Base-by-base conservation (phyloP, 768 basidiomycete genomes). In the Omphalotus guepiniiformis region DNA sequence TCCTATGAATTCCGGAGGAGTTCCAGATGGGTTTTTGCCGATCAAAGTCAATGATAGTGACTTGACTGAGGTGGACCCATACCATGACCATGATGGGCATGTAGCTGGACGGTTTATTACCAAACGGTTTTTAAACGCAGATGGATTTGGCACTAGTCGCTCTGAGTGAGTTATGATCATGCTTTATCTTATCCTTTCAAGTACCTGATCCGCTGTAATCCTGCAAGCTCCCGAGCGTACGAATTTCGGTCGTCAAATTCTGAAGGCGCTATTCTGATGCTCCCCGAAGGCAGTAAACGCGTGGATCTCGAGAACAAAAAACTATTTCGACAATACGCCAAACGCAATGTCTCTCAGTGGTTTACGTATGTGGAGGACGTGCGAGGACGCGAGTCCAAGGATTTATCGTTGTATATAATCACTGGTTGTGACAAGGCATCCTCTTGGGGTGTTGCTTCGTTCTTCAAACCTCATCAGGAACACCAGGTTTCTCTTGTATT, bases 21-120 rank as follows among this genome's bases (percentile, higher is more conserved):
- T 64, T 13, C 63, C 63, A 1, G 55, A 51, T 2, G 53, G 47
- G 12, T 62, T 64, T 19, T 45, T 1, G 27, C 56, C 53, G 16
- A 44, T 64, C 16, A 36, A 29, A 11, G 28, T 26, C 3, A 41
- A 19, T 16, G 29, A 30, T 11, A 50, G 21, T 18, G 39, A 49
- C 7, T 23, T 27, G 15, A 25, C 27, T 8, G 39, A 47, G 27
- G 21, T 46, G 23, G 44, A 46, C 28, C 44, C 44, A 11, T 46
- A 36, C 38, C 44, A 22, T 16, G 44, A 46, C 23, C 21, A 16
- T 12, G 44, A 46, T 27, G 44, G 34, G 6, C 44, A 46, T 37
- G 30, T 46, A 12, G 44, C 44, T 15, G 19, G 34, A 16, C 44
- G 29, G 7, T 34, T 18, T 13, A 46, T 46, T 18, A 13, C 44